Percentiles rank a stretch among this genome's conserved stretches.
Evolutionary conservation across 2,329 filamentous ascomycete species (phyloP).

Genomic region (Reticulascus tulasneorum): DNA sequence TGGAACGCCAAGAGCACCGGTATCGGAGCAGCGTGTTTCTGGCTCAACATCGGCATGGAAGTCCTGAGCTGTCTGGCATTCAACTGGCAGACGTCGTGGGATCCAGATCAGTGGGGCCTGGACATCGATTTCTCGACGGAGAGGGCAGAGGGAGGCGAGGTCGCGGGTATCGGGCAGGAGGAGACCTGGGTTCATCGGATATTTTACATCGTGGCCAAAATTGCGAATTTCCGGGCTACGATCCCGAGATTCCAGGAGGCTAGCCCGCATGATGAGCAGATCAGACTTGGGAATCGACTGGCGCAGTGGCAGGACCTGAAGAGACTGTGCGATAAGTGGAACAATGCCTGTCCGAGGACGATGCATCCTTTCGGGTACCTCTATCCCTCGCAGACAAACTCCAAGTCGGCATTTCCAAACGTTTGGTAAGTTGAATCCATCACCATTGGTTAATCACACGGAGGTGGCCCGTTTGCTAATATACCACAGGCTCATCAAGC

Average conservation of each 20-base stretch:
- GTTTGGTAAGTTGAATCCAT: slow-evolving; percentile 62
- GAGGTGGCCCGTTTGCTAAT: no score
- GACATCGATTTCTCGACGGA: slow-evolving; percentile 62
- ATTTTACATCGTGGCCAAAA: slow-evolving; percentile 81
- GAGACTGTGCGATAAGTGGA: slow-evolving; percentile 79
- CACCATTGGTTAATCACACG: no score
- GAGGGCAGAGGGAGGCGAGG: slow-evolving; percentile 13
- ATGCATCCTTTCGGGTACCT: slow-evolving; percentile 86
- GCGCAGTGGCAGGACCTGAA: slow-evolving; percentile 79
- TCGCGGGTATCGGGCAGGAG: slow-evolving; percentile 52
- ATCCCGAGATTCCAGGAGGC: slow-evolving; percentile 58
- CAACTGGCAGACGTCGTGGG: slow-evolving; percentile 83
- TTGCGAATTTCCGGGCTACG: slow-evolving; percentile 77
- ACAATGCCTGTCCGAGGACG: slow-evolving; percentile 69
- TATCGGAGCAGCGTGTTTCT: slow-evolving; percentile 85
- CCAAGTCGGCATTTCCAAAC: slow-evolving; percentile 77
- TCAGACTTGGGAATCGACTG: slow-evolving; percentile 59
- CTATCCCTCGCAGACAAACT: slow-evolving; percentile 60
- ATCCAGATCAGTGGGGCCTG: slow-evolving; percentile 85
- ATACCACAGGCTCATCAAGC: slow-evolving; percentile 67
- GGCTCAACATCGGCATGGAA: slow-evolving; percentile 89
- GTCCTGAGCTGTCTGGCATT: slow-evolving; percentile 83
- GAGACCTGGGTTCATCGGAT: slow-evolving; percentile 87
- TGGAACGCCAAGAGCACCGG: slow-evolving; percentile 80
- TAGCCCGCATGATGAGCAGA: slow-evolving; percentile 59